These are phyloP conservation scores for Aspergillus vadensis DNA, from an alignment of 2,329 filamentous ascomycete genomes.

Conservation along the genomic window DNA sequence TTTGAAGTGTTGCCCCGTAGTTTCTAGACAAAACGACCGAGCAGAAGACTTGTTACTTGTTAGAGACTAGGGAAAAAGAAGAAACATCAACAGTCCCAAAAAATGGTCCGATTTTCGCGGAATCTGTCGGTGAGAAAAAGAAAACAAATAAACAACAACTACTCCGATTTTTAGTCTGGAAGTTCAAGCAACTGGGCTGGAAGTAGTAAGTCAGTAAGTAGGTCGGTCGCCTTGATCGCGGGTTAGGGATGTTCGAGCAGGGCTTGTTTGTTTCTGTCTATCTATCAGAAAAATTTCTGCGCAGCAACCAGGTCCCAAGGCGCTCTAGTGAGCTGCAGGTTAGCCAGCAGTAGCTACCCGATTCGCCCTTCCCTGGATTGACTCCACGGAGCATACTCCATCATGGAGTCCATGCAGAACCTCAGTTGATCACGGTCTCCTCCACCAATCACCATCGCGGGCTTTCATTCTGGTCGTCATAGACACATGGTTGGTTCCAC, in stretches of 20 bases:
- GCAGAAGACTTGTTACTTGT: neutral
- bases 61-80: neutral
- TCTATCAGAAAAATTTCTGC: conserved; percentile 17
- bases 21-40: neutral
- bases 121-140: conserved; percentile 10
- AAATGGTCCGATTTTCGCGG: conserved; percentile 11
- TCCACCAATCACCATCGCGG: conserved; percentile 17
- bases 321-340: conserved; percentile 2
- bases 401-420: conserved; percentile 26
- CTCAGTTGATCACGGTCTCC: conserved; percentile 24
- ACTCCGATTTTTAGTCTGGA: neutral
- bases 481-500: conserved; percentile 28
- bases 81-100: neutral
- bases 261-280: conserved; percentile 20
- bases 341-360: conserved; percentile 18
- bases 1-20: too few relatives aligned
- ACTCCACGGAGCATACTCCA: conserved; percentile 13
- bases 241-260: neutral
- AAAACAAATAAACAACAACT: neutral
- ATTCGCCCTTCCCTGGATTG: conserved; percentile 21
- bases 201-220: too few relatives aligned
- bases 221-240: neutral
- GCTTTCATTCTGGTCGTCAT: conserved; percentile 23
- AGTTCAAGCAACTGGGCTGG: neutral
- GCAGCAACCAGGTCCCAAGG: conserved; percentile 21